These are phyloP conservation scores for Bisporella sp. DNA, from an alignment of 2,329 filamentous ascomycete species.

Conservation along the genomic window DNA sequence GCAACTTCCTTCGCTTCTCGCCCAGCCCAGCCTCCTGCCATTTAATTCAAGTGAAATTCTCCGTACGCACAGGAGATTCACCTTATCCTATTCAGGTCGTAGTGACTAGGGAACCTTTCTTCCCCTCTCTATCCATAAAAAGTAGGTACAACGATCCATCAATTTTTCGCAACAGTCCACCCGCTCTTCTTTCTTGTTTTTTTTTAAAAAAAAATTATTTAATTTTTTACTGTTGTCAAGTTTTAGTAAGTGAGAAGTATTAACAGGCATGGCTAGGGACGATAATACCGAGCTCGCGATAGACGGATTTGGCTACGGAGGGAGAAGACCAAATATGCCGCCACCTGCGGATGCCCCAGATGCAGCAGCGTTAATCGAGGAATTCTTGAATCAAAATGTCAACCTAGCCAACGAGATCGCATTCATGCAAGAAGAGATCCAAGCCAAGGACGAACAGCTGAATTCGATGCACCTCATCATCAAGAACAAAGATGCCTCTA, in stretches of 20 bases:
- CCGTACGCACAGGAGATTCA: too few relatives aligned
- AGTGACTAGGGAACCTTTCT: too few relatives aligned
- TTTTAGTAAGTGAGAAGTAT: slow-evolving; percentile 23
- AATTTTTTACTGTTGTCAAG: too few relatives aligned
- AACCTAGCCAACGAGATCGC: slow-evolving; percentile 78
- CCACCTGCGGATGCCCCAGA: slow-evolving; percentile 51
- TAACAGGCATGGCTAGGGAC: slow-evolving; percentile 68
- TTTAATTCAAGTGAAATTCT: too few relatives aligned
- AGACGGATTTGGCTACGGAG: slow-evolving; percentile 45
- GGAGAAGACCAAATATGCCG: slow-evolving; percentile 46
- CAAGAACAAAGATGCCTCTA: slow-evolving; percentile 62
- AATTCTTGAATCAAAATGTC: slow-evolving; percentile 67
- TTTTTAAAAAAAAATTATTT: too few relatives aligned
- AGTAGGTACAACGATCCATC: too few relatives aligned
- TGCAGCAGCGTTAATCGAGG: slow-evolving; percentile 65
- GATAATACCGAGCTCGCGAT: slow-evolving; percentile 48
- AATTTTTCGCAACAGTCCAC: too few relatives aligned
- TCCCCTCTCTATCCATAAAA: too few relatives aligned
- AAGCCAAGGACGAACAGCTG: slow-evolving; percentile 70
- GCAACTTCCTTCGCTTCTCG: too few relatives aligned
- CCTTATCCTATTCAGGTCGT: too few relatives aligned
- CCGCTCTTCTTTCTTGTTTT: too few relatives aligned
- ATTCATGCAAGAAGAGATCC: slow-evolving; percentile 77
- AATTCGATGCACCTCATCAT: slow-evolving; percentile 63
- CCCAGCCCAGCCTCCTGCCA: too few relatives aligned